phyloP scores from a whole-genome alignment of 305 asterid species.

The Fraxinus floribunda region DNA sequence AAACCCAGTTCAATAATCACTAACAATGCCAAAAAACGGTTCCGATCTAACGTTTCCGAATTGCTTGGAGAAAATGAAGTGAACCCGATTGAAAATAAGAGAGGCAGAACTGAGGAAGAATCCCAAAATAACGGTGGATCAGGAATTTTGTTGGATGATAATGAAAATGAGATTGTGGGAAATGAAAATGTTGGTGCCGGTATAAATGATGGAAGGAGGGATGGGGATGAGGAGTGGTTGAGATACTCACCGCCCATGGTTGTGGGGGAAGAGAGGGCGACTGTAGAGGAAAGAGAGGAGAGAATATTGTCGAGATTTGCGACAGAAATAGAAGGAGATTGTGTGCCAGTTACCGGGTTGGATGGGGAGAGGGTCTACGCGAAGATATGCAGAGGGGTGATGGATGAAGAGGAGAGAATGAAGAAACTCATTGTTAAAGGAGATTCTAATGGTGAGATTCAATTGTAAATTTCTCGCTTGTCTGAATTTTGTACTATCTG shows the following conservation, averaged over 20 bases:
- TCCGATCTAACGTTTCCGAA: slow-evolving; percentile 33
- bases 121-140: slow-evolving; percentile 9
- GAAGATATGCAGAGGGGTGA: slow-evolving; percentile 49
- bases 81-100: slow-evolving; percentile 34
- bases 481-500: not conserved
- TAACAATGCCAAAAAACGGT: slow-evolving; percentile 47
- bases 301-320: slow-evolving; percentile 66
- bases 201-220: slow-evolving; percentile 23
- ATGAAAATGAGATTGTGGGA: not conserved
- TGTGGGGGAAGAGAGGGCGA: slow-evolving; percentile 42
- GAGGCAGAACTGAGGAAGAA: slow-evolving; percentile 36
- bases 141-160: slow-evolving; percentile 7
- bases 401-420: slow-evolving; percentile 42
- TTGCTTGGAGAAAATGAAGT: slow-evolving; percentile 9
- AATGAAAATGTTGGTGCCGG: slow-evolving; percentile 16
- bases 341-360: slow-evolving; percentile 79
- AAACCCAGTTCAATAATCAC: slow-evolving; percentile 28
- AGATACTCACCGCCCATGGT: slow-evolving; percentile 48
- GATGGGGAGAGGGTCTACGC: slow-evolving; percentile 97
- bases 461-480: not conserved
- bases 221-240: slow-evolving; percentile 60
- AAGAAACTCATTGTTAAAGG: slow-evolving; percentile 44
- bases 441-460: slow-evolving; percentile 48
- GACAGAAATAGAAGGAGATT: slow-evolving; percentile 79
- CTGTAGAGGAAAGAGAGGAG: slow-evolving; percentile 49